phyloP scores from a whole-genome alignment of 78 protist genomes.

The slime mould (Dictyostelium discoideum) region DNA sequence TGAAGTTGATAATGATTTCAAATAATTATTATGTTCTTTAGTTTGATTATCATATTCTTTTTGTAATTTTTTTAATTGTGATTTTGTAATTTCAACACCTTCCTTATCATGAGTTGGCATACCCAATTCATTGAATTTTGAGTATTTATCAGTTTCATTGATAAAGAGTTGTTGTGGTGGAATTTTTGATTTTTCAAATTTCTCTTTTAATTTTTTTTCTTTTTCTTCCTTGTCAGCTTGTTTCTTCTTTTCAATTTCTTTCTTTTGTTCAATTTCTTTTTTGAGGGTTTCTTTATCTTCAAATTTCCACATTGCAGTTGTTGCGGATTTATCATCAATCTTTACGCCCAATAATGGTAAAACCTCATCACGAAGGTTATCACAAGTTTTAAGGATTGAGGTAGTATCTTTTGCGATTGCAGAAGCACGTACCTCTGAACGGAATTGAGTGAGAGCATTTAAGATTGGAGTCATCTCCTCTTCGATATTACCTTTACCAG shows the following conservation, averaged over 20 bases:
- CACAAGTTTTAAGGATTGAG: conserved; percentile 52
- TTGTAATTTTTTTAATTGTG: conserved; percentile 58
- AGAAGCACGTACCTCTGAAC: conserved; percentile 49
- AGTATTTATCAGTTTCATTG: conserved; percentile 53
- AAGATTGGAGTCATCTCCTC: conserved; percentile 61
- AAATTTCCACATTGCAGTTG: conserved; percentile 61
- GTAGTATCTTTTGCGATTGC: conserved; percentile 47
- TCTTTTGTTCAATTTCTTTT: conserved; percentile 48
- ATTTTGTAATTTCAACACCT: conserved; percentile 68
- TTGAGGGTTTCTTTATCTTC: conserved; percentile 48
- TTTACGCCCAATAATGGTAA: conserved; percentile 76
- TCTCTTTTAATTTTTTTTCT: conserved; percentile 37
- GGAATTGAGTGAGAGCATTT: conserved; percentile 62
- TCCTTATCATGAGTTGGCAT: conserved; percentile 83
- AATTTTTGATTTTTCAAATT: conserved; percentile 48
- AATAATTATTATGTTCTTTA: conserved; percentile 54
- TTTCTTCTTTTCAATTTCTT: conserved; percentile 27
- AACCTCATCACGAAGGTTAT: conserved; percentile 66
- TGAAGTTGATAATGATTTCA: conserved; percentile 8
- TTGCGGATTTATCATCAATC: conserved; percentile 54
- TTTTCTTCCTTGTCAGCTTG: conserved; percentile 43
- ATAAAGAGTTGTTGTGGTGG: conserved; percentile 58
- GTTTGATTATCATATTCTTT: conserved; percentile 48
- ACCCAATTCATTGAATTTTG: conserved; percentile 63
- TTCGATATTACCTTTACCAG: conserved; percentile 11